Percentiles rank a stretch among this genome's conserved stretches.
These are phyloP conservation scores for Daldinia sp. DNA, from an alignment of 2,329 filamentous ascomycete species.

Conservation along the genomic window DNA sequence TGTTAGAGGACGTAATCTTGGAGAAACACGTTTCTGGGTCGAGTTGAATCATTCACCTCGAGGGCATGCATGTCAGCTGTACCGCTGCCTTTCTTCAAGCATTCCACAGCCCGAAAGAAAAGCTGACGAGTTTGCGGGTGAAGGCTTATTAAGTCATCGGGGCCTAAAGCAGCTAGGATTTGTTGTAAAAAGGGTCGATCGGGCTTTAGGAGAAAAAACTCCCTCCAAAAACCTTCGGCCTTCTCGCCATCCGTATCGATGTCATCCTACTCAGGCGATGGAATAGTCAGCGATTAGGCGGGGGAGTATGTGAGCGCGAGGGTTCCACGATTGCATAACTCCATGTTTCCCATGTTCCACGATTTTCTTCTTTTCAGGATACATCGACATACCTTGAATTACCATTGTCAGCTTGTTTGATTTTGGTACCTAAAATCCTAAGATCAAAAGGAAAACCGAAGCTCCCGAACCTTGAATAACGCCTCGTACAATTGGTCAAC, in stretches of 20 bases:
- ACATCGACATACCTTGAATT: conserved; percentile 42
- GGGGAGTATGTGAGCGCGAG: background rate
- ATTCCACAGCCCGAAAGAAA: conserved; percentile 75
- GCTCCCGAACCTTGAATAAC: conserved; percentile 73
- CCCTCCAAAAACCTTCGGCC: conserved; percentile 92
- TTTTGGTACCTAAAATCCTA: conserved; percentile 25
- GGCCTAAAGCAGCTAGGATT: conserved; percentile 73
- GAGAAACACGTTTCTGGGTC: background rate
- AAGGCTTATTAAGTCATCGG: conserved; percentile 78
- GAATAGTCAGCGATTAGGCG: conserved; percentile 38
- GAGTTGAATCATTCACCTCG: conserved; percentile 66
- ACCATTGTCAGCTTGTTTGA: conserved; percentile 40
- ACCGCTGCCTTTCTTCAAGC: conserved; percentile 67
- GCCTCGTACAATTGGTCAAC: conserved; percentile 88
- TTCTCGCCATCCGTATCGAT: conserved; percentile 70
- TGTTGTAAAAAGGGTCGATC: conserved; percentile 73
- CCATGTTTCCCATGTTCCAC: too few relatives aligned
- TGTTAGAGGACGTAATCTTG: conserved; percentile 46
- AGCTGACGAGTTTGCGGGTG: conserved; percentile 83
- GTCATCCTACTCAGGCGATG: conserved; percentile 56
- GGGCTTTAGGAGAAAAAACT: conserved; percentile 91
- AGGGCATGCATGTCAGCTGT: conserved; percentile 80
- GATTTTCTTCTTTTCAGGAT: too few relatives aligned
- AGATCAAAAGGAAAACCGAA: conserved; percentile 26
- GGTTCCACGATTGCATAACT: too few relatives aligned